Evolutionary conservation across 2,329 filamentous ascomycete species (phyloP).

Genomic region (Aspergillus uvarum): DNA sequence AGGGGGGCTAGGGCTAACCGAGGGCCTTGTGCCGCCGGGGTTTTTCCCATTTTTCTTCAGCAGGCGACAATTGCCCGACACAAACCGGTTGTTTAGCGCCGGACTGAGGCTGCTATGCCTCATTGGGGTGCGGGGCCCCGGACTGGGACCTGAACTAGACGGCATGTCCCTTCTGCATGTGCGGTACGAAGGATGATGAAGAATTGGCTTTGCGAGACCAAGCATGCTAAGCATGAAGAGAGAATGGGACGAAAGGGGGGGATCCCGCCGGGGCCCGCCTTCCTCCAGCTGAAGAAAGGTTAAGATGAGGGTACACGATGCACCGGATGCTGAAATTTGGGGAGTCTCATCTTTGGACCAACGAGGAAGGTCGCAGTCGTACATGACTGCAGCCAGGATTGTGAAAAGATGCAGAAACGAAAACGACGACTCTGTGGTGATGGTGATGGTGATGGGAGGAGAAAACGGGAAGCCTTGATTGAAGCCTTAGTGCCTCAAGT

Average conservation of each 20-base stretch:
- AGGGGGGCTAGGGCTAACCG: neutral
- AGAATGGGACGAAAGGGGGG: neutral
- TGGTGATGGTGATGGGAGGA: no score
- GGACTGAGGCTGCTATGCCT: neutral
- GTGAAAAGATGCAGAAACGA: no score
- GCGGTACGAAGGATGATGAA: neutral
- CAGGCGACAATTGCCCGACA: neutral
- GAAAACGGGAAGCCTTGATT: no score
- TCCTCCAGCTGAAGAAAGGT: no score
- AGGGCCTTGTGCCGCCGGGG: slow-evolving; percentile 17
- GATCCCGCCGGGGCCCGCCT: neutral
- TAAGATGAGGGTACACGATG: no score
- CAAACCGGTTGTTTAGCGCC: neutral
- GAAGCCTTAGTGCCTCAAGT: no score
- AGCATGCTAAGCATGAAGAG: neutral
- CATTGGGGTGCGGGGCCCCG: neutral
- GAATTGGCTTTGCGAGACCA: neutral
- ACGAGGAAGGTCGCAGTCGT: no score
- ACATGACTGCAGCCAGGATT: no score
- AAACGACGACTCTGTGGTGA: no score
- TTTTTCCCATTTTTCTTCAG: slow-evolving; percentile 13
- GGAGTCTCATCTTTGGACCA: no score
- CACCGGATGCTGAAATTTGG: no score
- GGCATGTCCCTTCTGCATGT: no score
- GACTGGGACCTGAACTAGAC: neutral